phyloP scores from a whole-genome alignment of 2,329 filamentous ascomycete genomes.

The Colletotrichum aenigma region DNA sequence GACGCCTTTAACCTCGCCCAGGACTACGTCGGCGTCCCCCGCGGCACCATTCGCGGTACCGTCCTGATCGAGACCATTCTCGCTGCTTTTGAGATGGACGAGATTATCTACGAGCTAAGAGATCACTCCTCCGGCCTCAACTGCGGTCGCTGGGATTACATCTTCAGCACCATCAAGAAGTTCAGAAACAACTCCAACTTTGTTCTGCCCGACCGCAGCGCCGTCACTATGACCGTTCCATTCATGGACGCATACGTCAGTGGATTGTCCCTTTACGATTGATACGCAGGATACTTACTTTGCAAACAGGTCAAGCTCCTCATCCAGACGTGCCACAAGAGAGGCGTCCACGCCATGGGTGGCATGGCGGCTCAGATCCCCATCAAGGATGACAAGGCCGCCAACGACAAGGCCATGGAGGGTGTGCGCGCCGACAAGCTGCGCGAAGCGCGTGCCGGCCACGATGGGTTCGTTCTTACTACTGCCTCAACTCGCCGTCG shows the following conservation, averaged over 20 bases:
- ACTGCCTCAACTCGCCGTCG: neutral
- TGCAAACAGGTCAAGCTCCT: constrained; percentile 73
- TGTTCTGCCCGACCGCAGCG: constrained; percentile 87
- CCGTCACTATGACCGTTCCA: constrained; percentile 95
- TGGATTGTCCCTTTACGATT: neutral
- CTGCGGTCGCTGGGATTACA: constrained; percentile 99
- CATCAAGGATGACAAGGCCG: constrained; percentile 90
- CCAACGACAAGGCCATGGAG: constrained; percentile 95
- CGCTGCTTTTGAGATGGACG: constrained; percentile 99
- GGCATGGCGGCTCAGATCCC: constrained; percentile 99
- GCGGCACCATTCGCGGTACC: constrained; percentile 92
- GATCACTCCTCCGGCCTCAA: constrained; percentile 97
- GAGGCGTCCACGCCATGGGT: constrained; percentile 98
- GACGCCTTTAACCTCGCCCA: constrained; percentile 96
- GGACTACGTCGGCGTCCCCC: constrained; percentile 86
- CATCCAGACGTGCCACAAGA: constrained; percentile 96
- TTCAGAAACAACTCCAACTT: constrained; percentile 95
- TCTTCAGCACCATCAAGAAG: constrained; percentile 99
- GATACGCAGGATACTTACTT: neutral
- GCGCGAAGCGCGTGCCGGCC: constrained; percentile 90
- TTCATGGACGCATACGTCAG: constrained; percentile 93
- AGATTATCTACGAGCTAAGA: constrained; percentile 99
- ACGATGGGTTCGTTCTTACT: constrained; percentile 66
- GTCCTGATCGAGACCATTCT: constrained; percentile 98
- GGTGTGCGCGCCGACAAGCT: constrained; percentile 94